Evolutionary conservation across 768 basidiomycete genomes (phyloP).

Genomic region (Agrocybe pediades): DNA sequence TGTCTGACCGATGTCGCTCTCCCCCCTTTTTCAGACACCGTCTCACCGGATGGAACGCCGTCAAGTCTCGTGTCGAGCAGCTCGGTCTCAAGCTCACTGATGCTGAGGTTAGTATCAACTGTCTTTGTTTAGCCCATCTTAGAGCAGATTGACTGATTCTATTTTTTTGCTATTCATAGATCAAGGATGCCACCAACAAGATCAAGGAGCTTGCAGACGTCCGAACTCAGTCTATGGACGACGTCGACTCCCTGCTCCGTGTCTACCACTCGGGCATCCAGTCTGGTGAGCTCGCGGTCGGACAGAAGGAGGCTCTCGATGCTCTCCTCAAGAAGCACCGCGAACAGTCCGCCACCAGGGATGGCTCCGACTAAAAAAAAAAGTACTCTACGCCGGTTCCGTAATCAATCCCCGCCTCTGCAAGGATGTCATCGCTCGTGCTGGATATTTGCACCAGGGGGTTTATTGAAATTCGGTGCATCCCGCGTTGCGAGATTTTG

Average conservation of each 20-base stretch:
- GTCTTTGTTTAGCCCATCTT: neutral
- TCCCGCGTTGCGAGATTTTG: no score
- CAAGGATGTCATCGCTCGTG: no score
- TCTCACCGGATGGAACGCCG: constrained; percentile 98
- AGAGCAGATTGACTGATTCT: neutral
- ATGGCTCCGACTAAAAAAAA: neutral
- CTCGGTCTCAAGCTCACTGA: constrained; percentile 88
- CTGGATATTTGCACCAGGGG: no score
- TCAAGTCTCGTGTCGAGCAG: constrained; percentile 99
- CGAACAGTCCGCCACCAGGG: constrained; percentile 29
- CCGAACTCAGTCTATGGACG: constrained; percentile 98
- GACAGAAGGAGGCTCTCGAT: constrained; percentile 92
- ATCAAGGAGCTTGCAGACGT: constrained; percentile 99
- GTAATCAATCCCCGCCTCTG: constrained; percentile 16
- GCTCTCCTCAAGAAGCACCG: constrained; percentile 82
- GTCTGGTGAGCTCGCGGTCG: constrained; percentile 88
- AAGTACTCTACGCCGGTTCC: no score
- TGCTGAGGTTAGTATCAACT: constrained; percentile 65
- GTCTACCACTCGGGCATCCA: constrained; percentile 95
- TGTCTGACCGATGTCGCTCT: neutral
- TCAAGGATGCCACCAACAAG: constrained; percentile 99
- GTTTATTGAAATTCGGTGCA: no score
- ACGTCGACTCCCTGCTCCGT: constrained; percentile 95
- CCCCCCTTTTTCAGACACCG: constrained; percentile 62
- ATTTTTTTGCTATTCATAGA: constrained; percentile 36